Conservation (phyloP, 2,329 filamentous ascomycete genomes). For the Nothophoma quercina region DNA sequence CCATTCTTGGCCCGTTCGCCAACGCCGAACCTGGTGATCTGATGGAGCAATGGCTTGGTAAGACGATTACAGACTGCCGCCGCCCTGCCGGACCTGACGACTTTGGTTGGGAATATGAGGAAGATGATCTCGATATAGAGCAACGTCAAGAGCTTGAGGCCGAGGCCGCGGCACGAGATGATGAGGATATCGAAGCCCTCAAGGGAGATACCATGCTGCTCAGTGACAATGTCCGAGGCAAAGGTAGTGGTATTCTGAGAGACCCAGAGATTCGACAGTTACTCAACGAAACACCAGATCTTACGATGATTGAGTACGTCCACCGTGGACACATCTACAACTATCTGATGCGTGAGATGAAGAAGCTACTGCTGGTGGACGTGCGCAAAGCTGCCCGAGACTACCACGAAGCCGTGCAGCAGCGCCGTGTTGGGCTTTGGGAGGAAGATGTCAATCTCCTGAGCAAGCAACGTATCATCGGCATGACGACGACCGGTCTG, state of each 20-base stretch:
- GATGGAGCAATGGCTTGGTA: conserved; percentile 66
- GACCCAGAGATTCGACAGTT: conserved; percentile 47
- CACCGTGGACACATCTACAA: conserved; percentile 72
- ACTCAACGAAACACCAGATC: conserved; percentile 55
- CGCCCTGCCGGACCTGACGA: conserved; percentile 57
- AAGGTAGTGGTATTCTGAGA: conserved; percentile 21
- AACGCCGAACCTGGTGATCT: conserved; percentile 38
- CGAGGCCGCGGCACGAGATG: conserved; percentile 61
- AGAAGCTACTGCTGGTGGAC: conserved; percentile 55
- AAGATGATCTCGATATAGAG: conserved; percentile 68
- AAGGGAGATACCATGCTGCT: conserved; percentile 41
- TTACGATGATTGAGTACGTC: conserved; percentile 66
- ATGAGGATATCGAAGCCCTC: conserved; percentile 57
- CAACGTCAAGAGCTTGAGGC: conserved; percentile 68
- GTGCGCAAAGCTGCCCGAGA: conserved; percentile 60
- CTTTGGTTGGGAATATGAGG: conserved; percentile 63
- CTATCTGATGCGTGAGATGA: conserved; percentile 64
- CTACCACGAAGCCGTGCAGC: conserved; percentile 60
- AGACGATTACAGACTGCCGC: conserved; percentile 57
- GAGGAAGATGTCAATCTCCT: conserved; percentile 61
- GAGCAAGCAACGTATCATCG: conserved; percentile 61
- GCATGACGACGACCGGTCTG: conserved; percentile 80
- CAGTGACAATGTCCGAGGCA: conserved; percentile 52
- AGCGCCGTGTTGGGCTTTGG: conserved; percentile 66
- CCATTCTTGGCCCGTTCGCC: conserved; percentile 50